Evolutionary conservation across 176 grass and related monocot species (phyloP).

Genomic region (Poa pratensis): DNA sequence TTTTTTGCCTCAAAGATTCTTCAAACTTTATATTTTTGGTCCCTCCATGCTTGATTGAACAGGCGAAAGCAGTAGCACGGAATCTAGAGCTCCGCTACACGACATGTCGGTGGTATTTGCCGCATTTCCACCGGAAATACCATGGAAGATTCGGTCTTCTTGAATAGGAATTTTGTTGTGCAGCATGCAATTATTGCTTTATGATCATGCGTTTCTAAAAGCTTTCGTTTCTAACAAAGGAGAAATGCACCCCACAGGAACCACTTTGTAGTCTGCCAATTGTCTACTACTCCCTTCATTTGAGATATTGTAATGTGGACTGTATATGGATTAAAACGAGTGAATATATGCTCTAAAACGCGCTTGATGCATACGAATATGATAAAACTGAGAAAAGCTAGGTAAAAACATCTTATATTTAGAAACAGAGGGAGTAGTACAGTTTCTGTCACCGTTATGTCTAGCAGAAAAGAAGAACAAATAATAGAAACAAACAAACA

Average conservation of each 20-base stretch:
- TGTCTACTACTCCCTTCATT: too few species aligned
- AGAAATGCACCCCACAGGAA: not conserved
- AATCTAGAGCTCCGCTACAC: constrained; percentile 41
- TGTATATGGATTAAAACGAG: too few species aligned
- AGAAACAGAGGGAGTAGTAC: too few species aligned
- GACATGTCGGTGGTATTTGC: constrained; percentile 38
- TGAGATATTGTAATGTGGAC: too few species aligned
- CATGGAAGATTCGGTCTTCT: constrained; percentile 8
- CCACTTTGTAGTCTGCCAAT: not conserved
- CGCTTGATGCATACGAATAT: too few species aligned
- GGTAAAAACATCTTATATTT: too few species aligned
- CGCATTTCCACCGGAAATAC: not conserved
- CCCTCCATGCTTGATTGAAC: constrained; percentile 26
- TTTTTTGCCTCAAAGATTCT: constrained; percentile 23
- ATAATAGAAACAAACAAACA: not conserved
- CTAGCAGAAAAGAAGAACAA: not conserved
- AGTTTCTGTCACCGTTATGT: not conserved
- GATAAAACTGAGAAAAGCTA: too few species aligned
- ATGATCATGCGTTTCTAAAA: not conserved
- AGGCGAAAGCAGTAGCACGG: constrained; percentile 34
- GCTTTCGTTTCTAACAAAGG: not conserved
- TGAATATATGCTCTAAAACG: too few species aligned
- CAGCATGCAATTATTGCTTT: not conserved
- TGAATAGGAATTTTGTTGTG: not conserved
- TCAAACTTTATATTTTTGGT: constrained; percentile 22